Conservation (phyloP, 2,329 filamentous ascomycete species). For the Colletotrichum camelliae region DNA sequence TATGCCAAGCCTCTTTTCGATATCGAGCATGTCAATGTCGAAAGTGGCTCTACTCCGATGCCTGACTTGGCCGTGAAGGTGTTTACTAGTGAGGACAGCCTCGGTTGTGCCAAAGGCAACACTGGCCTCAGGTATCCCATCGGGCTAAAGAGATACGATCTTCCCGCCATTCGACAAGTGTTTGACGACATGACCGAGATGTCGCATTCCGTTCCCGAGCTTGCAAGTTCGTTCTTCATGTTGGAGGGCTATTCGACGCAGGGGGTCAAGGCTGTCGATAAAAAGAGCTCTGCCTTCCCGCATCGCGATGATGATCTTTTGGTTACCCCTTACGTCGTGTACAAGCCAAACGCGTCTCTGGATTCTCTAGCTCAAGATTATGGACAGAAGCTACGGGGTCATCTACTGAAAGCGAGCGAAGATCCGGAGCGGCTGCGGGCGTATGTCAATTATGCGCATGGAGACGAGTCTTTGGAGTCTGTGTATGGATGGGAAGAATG, state of each 20-base stretch:
- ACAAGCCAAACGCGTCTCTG: constrained; percentile 25
- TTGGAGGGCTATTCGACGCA: constrained; percentile 30
- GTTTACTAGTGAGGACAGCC: constrained; percentile 37
- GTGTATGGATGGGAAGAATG: constrained; percentile 28
- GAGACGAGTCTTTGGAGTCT: constrained; percentile 29
- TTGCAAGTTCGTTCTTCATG: constrained; percentile 24
- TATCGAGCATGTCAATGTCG: constrained; percentile 38
- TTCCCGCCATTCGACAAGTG: constrained; percentile 26
- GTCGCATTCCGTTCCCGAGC: constrained; percentile 36
- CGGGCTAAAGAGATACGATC: constrained; percentile 42
- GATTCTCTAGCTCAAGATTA: constrained; percentile 37
- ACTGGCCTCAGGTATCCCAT: constrained; percentile 48
- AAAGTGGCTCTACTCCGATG: constrained; percentile 40
- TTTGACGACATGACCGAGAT: constrained; percentile 37
- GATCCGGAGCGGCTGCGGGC: constrained; percentile 26
- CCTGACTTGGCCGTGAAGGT: constrained; percentile 46
- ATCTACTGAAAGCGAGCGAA: constrained; percentile 27
- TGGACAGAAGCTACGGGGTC: constrained; percentile 27
- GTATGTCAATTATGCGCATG: constrained; percentile 39
- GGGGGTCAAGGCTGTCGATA: constrained; percentile 36
- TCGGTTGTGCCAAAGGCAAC: constrained; percentile 45
- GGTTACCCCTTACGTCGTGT: constrained; percentile 33
- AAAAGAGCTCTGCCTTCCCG: constrained; percentile 35
- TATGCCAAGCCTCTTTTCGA: constrained; percentile 46
- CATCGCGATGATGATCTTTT: constrained; percentile 41